Percentiles rank a stretch among this genome's conserved stretches.
Conservation (phyloP, 1,139 yeast species). For the Pichia sp. region DNA sequence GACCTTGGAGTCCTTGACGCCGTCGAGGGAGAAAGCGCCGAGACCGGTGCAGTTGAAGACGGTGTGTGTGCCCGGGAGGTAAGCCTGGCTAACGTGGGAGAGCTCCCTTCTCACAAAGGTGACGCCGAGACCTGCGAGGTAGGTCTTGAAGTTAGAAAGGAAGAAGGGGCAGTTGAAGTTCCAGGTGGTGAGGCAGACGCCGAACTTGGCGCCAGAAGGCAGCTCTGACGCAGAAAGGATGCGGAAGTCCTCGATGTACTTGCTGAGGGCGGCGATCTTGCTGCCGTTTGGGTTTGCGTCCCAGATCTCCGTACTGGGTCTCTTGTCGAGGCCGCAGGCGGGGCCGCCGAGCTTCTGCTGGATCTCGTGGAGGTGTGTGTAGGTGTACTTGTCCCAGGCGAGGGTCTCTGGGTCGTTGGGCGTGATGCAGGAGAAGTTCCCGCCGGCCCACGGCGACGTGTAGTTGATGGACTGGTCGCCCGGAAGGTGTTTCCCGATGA, state of each 20-base stretch:
- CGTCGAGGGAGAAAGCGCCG: conserved; percentile 54
- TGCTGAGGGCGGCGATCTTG: conserved; percentile 42
- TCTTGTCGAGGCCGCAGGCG: conserved; percentile 52
- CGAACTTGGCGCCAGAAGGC: conserved; percentile 48
- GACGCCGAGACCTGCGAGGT: conserved; percentile 47
- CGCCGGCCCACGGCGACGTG: conserved; percentile 80
- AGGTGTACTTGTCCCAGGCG: conserved; percentile 52
- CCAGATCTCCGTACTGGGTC: conserved; percentile 53
- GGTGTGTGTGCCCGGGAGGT: conserved; percentile 34
- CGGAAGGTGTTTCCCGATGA: conserved; percentile 61
- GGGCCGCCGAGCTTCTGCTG: conserved; percentile 48
- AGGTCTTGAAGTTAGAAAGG: conserved; percentile 41
- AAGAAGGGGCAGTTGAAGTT: conserved; percentile 65
- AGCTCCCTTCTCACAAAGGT: conserved; percentile 41
- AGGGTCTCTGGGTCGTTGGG: conserved; percentile 52
- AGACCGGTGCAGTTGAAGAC: conserved; percentile 71
- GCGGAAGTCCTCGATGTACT: conserved; percentile 44
- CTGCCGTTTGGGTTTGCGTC: conserved; percentile 40
- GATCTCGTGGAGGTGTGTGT: conserved; percentile 41
- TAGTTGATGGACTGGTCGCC: conserved; percentile 68
- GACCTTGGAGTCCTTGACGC: conserved; percentile 50
- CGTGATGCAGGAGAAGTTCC: conserved; percentile 62
- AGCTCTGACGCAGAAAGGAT: conserved; percentile 34
- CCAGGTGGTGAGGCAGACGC: conserved; percentile 54
- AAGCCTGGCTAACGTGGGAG: conserved; percentile 54